Base-by-base conservation (phyloP, 306 rosid species). In the Dalbergia cochinchinensis region DNA sequence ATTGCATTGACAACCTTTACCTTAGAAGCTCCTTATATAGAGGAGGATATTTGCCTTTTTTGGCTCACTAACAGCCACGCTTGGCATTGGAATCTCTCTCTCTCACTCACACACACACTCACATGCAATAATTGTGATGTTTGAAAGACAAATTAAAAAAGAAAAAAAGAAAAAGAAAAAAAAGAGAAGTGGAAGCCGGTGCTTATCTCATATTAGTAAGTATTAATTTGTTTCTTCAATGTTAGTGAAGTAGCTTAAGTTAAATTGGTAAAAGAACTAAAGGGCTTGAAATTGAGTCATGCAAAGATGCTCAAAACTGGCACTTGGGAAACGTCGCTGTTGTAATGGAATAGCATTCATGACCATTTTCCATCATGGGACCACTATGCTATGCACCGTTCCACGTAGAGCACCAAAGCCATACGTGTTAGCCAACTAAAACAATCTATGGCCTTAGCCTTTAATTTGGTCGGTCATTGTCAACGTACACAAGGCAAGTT, bases 11-110 rank as follows among this genome's bases (percentile, higher is more conserved):
- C 39, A 73, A 57, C 22, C 82, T 79, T 63, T 64, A 70, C 72
- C 78, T 35, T 22, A 41, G 73, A 60, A 19, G 57, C 81, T n/a
- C 79, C 79, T 86, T 91, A 86, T 88, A 91, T 89, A 91, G 94
- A 37, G 78, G 76, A 74, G 50, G 51, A 20, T 57, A 53, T 51
- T 76, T 39, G 33, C 57, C 57, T 72, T 81, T 54, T 54, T 71
- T 44, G 65, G 45, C 48, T 45, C 70, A 13, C 80, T 63, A 50
- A 33, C 57, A 3, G 19, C 14, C 15, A 31, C 39, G 44, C 7
- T 48, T 18, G 6, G 65, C 8, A 33, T 78, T 73, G 44, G 65
- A 81, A 79, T 70, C 5, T 18, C 45, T 20, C 20, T 31, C 71
- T n/a, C 35, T 33, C 4, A 15, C 5, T 18, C 45, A 26, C 59